phyloP scores from a whole-genome alignment of 108 stramenopile species.

The Schizochytrium sp. region DNA sequence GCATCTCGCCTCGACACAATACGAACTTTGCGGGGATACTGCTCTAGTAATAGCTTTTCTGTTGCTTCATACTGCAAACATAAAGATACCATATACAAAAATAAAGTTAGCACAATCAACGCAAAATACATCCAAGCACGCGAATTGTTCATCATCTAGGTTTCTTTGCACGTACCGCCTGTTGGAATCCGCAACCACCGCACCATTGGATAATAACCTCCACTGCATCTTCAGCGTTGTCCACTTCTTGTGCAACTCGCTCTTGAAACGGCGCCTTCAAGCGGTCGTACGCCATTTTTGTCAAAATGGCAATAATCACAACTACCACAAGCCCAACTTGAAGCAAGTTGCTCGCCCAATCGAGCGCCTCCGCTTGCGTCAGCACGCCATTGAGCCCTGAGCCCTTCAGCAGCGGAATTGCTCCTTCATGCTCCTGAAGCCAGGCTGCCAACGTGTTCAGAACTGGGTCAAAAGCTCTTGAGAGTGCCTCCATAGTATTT shows the following conservation, averaged over 20 bases:
- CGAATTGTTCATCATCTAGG: background rate
- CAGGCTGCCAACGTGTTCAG: no score
- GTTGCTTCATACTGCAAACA: slow-evolving; percentile 6
- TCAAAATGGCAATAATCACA: background rate
- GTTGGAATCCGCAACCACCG: slow-evolving; percentile 2
- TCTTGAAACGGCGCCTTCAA: background rate
- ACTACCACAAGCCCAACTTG: background rate
- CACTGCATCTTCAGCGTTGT: background rate
- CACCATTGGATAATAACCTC: slow-evolving; percentile 19
- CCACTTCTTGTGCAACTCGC: background rate
- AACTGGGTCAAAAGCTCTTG: no score
- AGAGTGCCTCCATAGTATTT: no score
- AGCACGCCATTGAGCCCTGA: no score
- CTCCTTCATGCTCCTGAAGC: no score
- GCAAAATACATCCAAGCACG: no score
- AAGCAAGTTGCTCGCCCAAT: background rate
- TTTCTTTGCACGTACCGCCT: background rate
- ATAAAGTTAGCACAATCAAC: background rate
- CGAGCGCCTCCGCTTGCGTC: no score
- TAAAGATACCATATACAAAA: background rate
- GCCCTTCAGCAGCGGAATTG: no score
- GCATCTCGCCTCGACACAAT: slow-evolving; percentile 15
- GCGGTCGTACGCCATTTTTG: background rate
- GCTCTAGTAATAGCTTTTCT: background rate
- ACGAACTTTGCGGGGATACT: slow-evolving; percentile 18